Base-by-base conservation (phyloP, 371 early-diverging fungal species). In the Mucor circinelloides region DNA sequence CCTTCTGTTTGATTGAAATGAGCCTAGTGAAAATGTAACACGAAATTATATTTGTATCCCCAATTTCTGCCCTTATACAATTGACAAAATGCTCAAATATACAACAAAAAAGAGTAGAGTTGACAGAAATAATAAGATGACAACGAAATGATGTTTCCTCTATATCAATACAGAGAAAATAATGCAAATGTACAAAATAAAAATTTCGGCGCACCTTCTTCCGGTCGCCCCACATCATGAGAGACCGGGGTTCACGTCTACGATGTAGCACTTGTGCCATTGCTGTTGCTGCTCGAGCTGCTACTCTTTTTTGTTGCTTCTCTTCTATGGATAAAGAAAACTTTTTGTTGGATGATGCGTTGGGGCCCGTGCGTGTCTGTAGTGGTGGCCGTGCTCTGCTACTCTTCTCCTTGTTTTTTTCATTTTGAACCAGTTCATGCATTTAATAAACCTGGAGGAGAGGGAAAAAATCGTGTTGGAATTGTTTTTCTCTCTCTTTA, bases 291-390 rank as follows among this genome's bases (percentile, higher is more conserved):
- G 78, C 76, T 70, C 75, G 66, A 15, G 71, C 76, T 61, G 76
- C 76, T 65, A 75, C 64, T 25, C 70, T 66, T 38, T 70, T 67
- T 64, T 80, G 78, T 54, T 72, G 74, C 61, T 77, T 74, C 50
- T 70, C 71, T 69, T 68, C 48, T 60, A 48, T 30, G 27, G 54
- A 63, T 54, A 63, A 52, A 56, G 52, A 56, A 48, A 50, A 32
- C 50, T 28, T 62, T 50, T 32, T 68, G 61, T 60, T 44, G 63
- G 71, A 44, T 60, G 25, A 58, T 60, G 69, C 66, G 59, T 52
- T 66, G 52, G 70, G 76, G 78, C 73, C 78, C 76, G 78, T 78
- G 78, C 78, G 78, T 71, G 71, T 60, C 21, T 60, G 60, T 60
- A 28, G 48, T 69, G 54, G 54, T 66, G 71, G 62, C 68, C 72